Base-by-base conservation (phyloP, 2,329 filamentous ascomycete species). In the Pseudogymnoascus sp. region DNA sequence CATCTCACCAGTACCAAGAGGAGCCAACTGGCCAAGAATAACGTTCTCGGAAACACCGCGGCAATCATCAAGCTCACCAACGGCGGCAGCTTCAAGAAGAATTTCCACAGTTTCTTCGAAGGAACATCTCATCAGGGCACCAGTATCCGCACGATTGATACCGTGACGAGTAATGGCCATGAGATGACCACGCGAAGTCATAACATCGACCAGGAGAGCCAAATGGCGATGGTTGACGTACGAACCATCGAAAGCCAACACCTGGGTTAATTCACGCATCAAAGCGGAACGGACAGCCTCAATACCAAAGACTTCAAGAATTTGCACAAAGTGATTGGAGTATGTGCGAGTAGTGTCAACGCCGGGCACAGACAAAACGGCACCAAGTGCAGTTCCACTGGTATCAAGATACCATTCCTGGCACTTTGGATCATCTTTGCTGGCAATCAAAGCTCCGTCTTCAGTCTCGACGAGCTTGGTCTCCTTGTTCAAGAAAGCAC, bases 31-130 rank as follows among this genome's bases (percentile, higher is more conserved):
- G 67, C 95, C 95, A 67, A 99, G 85, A 85, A 99, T 99, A 74
- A 99, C 88, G 79, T 99, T 99, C 79, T 99, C 95, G 14, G 95
- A 97, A 61, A 99, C 93, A 82, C 95, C 95, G 66, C 92, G 90
- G 79, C 96, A 99, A 77, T 99, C 95, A 73, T 99, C 95, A 34
- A 99, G 83, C 76, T 99, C 95, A 74, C 95, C 95, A 61, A 91
- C 91, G 14, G 92, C 91, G 23, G 95, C 95, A 66, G 95, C 96
- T 74, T 99, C 95, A 18, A 99, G 86, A 62, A 99, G 81, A 80
- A 99, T 99, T 74, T 99, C 96, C 42, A 99, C 95, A 0, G 95
- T 99, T 77, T 99, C 96, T 78, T 99, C 95, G 78, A 99, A 99
- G 1, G 95, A 99, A 82, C 96, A 99, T 76, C 95, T 89, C 95